phyloP scores from a whole-genome alignment of 1,284 basidiomycete genomes.

The Volvariella surrecta region DNA sequence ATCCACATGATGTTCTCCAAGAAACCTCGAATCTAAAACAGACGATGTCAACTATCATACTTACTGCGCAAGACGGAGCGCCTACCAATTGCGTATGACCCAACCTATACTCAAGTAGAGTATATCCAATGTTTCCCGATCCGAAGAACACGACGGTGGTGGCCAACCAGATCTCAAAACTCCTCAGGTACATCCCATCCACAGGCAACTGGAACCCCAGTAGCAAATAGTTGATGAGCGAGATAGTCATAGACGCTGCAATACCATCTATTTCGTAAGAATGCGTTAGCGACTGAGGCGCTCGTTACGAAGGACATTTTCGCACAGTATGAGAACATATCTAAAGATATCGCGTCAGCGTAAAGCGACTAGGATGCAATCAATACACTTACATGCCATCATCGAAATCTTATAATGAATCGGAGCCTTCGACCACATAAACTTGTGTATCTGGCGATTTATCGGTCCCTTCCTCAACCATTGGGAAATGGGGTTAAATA shows the following conservation, averaged over 20 bases:
- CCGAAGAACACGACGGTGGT: slow-evolving; percentile 73
- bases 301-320: neutral
- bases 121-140: slow-evolving; percentile 66
- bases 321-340: slow-evolving; percentile 79
- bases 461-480: slow-evolving; percentile 73
- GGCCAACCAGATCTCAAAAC: slow-evolving; percentile 74
- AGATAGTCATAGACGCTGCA: slow-evolving; percentile 56
- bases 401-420: slow-evolving; percentile 78
- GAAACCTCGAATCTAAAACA: slow-evolving; percentile 26
- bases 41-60: too few relatives aligned
- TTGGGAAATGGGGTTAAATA: slow-evolving; percentile 63
- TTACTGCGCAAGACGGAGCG: slow-evolving; percentile 9
- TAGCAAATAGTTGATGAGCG: slow-evolving; percentile 66
- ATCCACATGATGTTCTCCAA: slow-evolving; percentile 71
- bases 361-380: neutral
- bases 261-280: slow-evolving; percentile 64
- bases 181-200: slow-evolving; percentile 65
- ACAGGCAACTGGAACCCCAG: slow-evolving; percentile 62
- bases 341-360: slow-evolving; percentile 20
- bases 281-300: neutral
- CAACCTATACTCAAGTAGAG: slow-evolving; percentile 69
- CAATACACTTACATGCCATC: slow-evolving; percentile 52
- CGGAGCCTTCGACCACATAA: slow-evolving; percentile 69
- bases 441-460: slow-evolving; percentile 60
- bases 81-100: slow-evolving; percentile 48